Percentiles rank a stretch among this genome's conserved stretches.
Conservation (phyloP, 352 stramenopile genomes). For the Thraustochytrium sp. region DNA sequence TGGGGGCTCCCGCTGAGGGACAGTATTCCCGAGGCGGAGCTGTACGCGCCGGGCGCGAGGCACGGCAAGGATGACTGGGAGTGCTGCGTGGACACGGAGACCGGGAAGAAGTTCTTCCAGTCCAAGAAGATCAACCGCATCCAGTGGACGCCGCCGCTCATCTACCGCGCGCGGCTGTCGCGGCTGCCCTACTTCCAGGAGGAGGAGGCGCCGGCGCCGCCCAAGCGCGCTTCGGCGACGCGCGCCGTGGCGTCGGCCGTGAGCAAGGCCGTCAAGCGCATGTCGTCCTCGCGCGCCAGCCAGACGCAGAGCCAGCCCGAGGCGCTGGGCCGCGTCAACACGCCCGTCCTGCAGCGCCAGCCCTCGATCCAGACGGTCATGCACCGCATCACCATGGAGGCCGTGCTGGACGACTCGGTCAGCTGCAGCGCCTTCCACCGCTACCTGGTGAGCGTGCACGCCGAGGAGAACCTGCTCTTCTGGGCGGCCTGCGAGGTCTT, state of each 20-base stretch:
- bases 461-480: constrained; percentile 43
- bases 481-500: constrained; percentile 27
- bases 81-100: constrained; percentile 17
- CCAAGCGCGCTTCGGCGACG: too few relatives aligned
- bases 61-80: neutral
- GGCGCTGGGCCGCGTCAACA: neutral
- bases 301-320: neutral
- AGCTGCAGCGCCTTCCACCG: constrained; percentile 33
- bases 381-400: constrained; percentile 9
- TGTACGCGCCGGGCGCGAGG: neutral
- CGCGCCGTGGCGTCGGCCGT: neutral
- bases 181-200: constrained; percentile 31
- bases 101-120: constrained; percentile 42
- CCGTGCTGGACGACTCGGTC: constrained; percentile 6
- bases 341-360: neutral
- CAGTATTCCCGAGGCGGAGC: constrained; percentile 1
- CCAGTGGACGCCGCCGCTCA: constrained; percentile 19
- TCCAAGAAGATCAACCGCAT: constrained; percentile 26
- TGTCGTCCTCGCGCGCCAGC: neutral
- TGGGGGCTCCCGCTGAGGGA: constrained; percentile 38
- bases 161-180: constrained; percentile 2
- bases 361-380: neutral
- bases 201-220: neutral
- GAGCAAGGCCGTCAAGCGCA: too few relatives aligned
- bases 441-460: constrained; percentile 23